Base-by-base conservation (phyloP, 2,329 filamentous ascomycete genomes). In the Cyclaneusma minus region DNA sequence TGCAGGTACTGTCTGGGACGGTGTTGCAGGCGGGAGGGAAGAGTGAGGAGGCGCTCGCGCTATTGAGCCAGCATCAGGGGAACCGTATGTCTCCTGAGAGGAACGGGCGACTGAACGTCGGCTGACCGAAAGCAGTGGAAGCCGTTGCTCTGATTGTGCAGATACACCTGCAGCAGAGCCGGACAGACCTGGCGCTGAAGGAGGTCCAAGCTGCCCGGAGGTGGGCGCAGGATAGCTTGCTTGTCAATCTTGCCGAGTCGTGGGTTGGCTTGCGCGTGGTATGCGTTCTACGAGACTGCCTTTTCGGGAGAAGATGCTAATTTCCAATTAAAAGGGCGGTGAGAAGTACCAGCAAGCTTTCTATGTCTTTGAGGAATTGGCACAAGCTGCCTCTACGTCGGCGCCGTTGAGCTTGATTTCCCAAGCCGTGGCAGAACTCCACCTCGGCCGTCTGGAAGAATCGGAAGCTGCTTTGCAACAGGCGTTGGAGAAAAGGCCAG, bases 331-430 rank as follows among this genome's bases (percentile, higher is more conserved):
- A 17, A 34, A 92, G 78, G 87, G 87, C 45, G 85, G 85, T 39
- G 84, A 93, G 41, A 89, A 83, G 51, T 95, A 95, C 55, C 89
- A 95, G 47, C 81, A 89, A 47, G 77, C 87, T 11, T 95, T 92
- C 55, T 95, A 98, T 61, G 87, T 95, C 34, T 95, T 83, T 45
- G 87, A 95, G 55, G 89, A 98, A 54, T 69, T 95, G 25, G 87
- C 89, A 4, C 82, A 92, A 47, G 76, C 81, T 15, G 77, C 84
- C 3, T 73, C 80, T 16, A 84, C 81, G 11, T 74, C 82, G 25
- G 81, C 81, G 10, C 64, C 75, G 27, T 64, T 74, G 39, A 78
- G 71, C 11, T 67, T 94, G 29, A 71, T 93, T 33, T 76, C 82
- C 12, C 89, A 95, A 56, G 87, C 85, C 14, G 72, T 95, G 14